These are phyloP conservation scores for Hypoxylon sp. DNA, from an alignment of 2,329 filamentous ascomycete genomes.

Conservation along the genomic window DNA sequence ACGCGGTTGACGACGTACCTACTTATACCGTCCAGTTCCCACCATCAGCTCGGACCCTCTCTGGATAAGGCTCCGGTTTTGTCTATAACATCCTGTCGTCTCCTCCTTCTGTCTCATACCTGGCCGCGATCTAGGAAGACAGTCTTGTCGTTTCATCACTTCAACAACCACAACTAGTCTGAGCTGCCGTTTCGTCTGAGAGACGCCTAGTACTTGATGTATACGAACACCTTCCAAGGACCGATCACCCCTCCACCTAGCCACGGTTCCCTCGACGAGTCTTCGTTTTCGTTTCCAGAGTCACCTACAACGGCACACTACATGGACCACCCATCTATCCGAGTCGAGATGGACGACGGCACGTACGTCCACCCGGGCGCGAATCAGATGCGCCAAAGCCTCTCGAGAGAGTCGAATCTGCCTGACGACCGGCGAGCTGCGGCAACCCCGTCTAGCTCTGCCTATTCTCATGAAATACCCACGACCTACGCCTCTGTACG, in stretches of 20 bases:
- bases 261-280: conserved; percentile 27
- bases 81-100: conserved; percentile 40
- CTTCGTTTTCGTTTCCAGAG: conserved; percentile 14
- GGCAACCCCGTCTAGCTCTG: conserved; percentile 37
- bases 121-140: conserved; percentile 30
- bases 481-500: conserved; percentile 43
- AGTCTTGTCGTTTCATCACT: conserved; percentile 27
- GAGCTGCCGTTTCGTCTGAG: conserved; percentile 4
- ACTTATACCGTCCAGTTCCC: conserved; percentile 33
- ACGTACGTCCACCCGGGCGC: conserved; percentile 36
- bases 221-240: conserved; percentile 38
- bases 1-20: conserved; percentile 34
- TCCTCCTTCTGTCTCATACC: conserved; percentile 32
- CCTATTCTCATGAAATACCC: conserved; percentile 41
- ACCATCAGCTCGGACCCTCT: conserved; percentile 25
- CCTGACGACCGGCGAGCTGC: conserved; percentile 33
- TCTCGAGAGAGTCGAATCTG: conserved; percentile 34
- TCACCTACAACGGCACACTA: conserved; percentile 30
- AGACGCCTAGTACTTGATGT: conserved; percentile 31
- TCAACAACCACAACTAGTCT: conserved; percentile 10
- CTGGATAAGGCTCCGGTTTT: conserved; percentile 31
- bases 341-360: conserved; percentile 41
- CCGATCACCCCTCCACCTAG: conserved; percentile 25
- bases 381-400: conserved; percentile 36
- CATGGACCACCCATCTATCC: conserved; percentile 20